A percentile compares a stretch with the other conserved stretches of the same genome.
Conservation (phyloP, 2,329 filamentous ascomycete genomes). For the Fusarium zealandicum region DNA sequence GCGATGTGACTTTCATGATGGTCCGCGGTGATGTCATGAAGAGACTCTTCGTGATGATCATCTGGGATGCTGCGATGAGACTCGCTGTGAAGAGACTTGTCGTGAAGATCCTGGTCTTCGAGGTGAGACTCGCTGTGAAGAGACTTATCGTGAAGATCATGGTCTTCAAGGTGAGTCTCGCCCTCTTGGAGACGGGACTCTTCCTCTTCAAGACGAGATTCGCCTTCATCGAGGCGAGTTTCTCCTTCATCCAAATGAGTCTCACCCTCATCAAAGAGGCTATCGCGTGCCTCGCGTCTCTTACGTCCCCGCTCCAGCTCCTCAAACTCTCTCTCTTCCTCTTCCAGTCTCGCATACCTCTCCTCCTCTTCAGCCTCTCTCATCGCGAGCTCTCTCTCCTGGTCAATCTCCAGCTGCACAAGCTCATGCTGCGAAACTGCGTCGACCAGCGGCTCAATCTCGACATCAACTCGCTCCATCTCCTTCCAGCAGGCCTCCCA, state of each 20-base stretch:
- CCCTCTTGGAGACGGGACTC: slow-evolving; percentile 1
- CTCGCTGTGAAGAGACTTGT: background rate
- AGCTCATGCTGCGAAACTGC: slow-evolving; percentile 65
- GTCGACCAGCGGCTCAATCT: slow-evolving; percentile 79
- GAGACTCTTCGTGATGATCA: slow-evolving; percentile 2
- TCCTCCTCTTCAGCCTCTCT: slow-evolving; percentile 49
- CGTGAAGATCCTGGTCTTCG: background rate
- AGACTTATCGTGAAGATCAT: slow-evolving; percentile 4
- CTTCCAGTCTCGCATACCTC: slow-evolving; percentile 38
- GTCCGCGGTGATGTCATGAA: background rate
- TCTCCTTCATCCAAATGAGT: slow-evolving; percentile 8
- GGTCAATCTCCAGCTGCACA: slow-evolving; percentile 59
- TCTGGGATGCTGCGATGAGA: slow-evolving; percentile 5
- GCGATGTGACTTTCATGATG: slow-evolving; percentile 5
- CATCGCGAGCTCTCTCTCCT: slow-evolving; percentile 51
- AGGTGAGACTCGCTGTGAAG: background rate
- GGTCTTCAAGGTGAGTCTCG: background rate
- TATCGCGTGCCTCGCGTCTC: background rate
- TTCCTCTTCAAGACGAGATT: slow-evolving; percentile 1
- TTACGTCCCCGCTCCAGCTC: slow-evolving; percentile 39
- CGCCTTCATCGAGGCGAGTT: background rate
- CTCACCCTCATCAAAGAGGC: background rate
- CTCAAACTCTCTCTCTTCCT: slow-evolving; percentile 39
- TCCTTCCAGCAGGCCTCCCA: slow-evolving; percentile 96
- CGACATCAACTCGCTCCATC: slow-evolving; percentile 98